These are phyloP conservation scores for Austroboletus sp. DNA, from an alignment of 1,284 basidiomycete species.

Conservation along the genomic window DNA sequence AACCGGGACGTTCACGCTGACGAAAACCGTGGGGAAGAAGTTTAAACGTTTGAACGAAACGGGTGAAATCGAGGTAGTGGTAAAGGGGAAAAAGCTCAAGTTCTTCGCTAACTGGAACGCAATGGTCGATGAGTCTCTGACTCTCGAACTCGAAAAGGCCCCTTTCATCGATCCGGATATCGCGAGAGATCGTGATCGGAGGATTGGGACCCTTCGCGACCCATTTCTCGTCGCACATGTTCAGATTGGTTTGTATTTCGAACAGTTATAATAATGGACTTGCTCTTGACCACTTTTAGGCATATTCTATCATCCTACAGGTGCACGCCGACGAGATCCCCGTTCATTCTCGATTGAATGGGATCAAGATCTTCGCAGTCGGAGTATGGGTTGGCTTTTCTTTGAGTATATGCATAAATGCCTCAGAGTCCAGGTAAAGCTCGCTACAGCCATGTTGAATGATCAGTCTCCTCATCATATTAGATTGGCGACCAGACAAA, in stretches of 20 bases:
- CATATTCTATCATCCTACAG: conserved; percentile 28
- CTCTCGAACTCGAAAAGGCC: conserved; percentile 46
- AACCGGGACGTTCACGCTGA: conserved; percentile 45
- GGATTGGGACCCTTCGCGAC: conserved; percentile 39
- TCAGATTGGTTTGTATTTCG: conserved; percentile 49
- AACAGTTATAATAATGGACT: background rate
- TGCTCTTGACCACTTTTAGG: conserved; percentile 13
- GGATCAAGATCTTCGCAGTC: conserved; percentile 38
- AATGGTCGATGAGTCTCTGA: conserved; percentile 17
- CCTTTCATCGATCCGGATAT: conserved; percentile 56
- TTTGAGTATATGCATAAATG: conserved; percentile 63
- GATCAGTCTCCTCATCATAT: background rate
- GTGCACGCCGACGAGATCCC: conserved; percentile 32
- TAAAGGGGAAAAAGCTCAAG: conserved; percentile 33
- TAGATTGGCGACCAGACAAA: conserved; percentile 52
- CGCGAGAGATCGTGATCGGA: conserved; percentile 48
- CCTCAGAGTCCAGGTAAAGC: conserved; percentile 50
- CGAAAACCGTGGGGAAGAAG: conserved; percentile 36
- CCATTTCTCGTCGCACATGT: conserved; percentile 50
- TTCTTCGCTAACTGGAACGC: conserved; percentile 20
- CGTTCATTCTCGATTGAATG: conserved; percentile 64
- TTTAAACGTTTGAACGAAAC: conserved; percentile 42
- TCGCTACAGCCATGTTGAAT: background rate
- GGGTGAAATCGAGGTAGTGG: conserved; percentile 33
- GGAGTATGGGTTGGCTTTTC: conserved; percentile 46